Conservation (phyloP, 768 basidiomycete genomes). For the Hebeloma cylindrosporum region DNA sequence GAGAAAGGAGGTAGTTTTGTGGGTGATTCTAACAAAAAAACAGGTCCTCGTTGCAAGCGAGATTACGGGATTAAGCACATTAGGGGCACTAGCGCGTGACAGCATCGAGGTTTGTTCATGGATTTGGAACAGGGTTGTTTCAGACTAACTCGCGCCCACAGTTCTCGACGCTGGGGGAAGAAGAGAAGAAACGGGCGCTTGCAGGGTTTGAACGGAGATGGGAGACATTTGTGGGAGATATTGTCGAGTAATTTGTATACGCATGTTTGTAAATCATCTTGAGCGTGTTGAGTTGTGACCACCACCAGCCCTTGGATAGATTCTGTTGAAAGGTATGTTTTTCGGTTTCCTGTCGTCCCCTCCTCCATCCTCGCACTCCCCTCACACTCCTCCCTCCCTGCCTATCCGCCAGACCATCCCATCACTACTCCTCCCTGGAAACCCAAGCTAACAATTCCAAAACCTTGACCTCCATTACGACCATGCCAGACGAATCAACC, state of each 20-base stretch:
- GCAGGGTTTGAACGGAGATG: conserved; percentile 48
- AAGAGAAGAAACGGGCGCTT: conserved; percentile 47
- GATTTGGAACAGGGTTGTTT: background rate
- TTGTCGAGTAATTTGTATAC: conserved; percentile 26
- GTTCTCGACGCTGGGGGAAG: conserved; percentile 51
- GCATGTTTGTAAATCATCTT: conserved; percentile 26
- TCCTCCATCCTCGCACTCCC: conserved; percentile 58
- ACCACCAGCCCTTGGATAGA: conserved; percentile 4
- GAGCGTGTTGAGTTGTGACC: conserved; percentile 14
- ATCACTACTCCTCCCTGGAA: conserved; percentile 44
- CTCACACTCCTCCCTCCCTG: conserved; percentile 54
- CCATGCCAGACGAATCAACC: conserved; percentile 84
- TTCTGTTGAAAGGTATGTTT: conserved; percentile 30
- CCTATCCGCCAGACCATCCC: conserved; percentile 52
- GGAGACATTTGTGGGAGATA: conserved; percentile 42
- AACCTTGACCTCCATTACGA: conserved; percentile 52
- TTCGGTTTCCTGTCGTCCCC: conserved; percentile 20
- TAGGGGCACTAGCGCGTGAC: conserved; percentile 63
- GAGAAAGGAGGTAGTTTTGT: conserved; percentile 4
- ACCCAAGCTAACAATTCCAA: conserved; percentile 30
- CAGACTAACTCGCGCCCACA: conserved; percentile 19
- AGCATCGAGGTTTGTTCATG: conserved; percentile 51
- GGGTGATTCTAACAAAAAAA: conserved; percentile 2
- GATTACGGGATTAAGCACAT: conserved; percentile 59
- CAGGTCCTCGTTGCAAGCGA: conserved; percentile 71